Conservation (phyloP, 192 early-diverging fungal genomes). For the Backusella morwellensis region DNA sequence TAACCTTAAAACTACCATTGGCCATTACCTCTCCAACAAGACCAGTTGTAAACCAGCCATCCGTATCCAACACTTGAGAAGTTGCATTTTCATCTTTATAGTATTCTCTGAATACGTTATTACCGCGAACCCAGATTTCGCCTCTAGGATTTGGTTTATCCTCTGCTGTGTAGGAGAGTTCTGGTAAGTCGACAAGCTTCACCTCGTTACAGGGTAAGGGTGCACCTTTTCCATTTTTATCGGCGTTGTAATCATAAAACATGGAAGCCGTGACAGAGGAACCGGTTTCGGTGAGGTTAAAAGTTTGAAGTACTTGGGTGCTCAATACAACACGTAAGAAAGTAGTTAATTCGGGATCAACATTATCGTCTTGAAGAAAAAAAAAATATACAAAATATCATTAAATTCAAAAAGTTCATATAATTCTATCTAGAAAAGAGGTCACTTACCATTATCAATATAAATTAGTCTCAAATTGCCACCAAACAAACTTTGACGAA, state of each 20-base stretch:
- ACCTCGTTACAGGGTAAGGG: slow-evolving; percentile 69
- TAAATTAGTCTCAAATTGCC: slow-evolving; percentile 34
- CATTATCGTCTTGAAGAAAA: slow-evolving; percentile 11
- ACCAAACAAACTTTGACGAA: slow-evolving; percentile 40
- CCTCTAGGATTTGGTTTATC: slow-evolving; percentile 79
- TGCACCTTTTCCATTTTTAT: slow-evolving; percentile 51
- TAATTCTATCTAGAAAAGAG: background rate
- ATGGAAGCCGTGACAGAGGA: slow-evolving; percentile 35
- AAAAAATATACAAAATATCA: background rate
- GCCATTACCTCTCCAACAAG: slow-evolving; percentile 62
- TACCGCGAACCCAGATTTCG: slow-evolving; percentile 84
- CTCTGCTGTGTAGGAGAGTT: slow-evolving; percentile 67
- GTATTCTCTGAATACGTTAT: slow-evolving; percentile 79
- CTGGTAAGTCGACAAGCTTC: slow-evolving; percentile 77
- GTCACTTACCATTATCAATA: slow-evolving; percentile 26
- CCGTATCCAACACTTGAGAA: slow-evolving; percentile 63
- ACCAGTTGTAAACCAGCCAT: slow-evolving; percentile 89
- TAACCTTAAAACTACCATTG: slow-evolving; percentile 31
- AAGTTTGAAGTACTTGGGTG: slow-evolving; percentile 60
- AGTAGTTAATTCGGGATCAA: slow-evolving; percentile 11
- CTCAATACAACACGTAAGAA: slow-evolving; percentile 63
- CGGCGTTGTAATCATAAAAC: slow-evolving; percentile 47
- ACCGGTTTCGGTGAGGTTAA: slow-evolving; percentile 35
- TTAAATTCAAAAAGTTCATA: background rate
- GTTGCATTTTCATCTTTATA: slow-evolving; percentile 75